phyloP scores from a whole-genome alignment of 1,284 basidiomycete genomes.

The Wallemia ichthyophaga region DNA sequence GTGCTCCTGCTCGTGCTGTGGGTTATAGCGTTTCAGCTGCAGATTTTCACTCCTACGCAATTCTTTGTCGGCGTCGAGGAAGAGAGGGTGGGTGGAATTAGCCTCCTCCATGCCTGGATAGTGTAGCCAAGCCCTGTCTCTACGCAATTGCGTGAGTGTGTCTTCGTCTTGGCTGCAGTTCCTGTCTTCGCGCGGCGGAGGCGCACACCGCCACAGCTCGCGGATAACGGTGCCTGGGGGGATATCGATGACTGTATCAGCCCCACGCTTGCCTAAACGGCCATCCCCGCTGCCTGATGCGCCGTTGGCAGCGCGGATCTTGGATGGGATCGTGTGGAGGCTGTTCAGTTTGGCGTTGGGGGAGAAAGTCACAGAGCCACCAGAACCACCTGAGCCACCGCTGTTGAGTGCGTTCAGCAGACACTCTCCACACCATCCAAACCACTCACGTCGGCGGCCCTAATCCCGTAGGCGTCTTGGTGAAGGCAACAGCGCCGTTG shows the following conservation, averaged over 20 bases:
- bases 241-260: slow-evolving; percentile 42
- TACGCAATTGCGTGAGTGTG: slow-evolving; percentile 26
- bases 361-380: slow-evolving; percentile 54
- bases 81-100: slow-evolving; percentile 32
- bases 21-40: slow-evolving; percentile 1
- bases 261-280: slow-evolving; percentile 43
- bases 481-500: slow-evolving; percentile 50
- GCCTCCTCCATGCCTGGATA: slow-evolving; percentile 35
- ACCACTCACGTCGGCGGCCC: neutral
- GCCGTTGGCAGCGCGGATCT: slow-evolving; percentile 35
- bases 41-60: slow-evolving; percentile 31
- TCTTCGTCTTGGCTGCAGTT: slow-evolving; percentile 25
- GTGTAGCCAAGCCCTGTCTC: slow-evolving; percentile 42
- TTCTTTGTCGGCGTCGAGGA: slow-evolving; percentile 37
- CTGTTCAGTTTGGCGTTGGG: slow-evolving; percentile 45
- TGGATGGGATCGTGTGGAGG: slow-evolving; percentile 36
- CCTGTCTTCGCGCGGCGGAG: slow-evolving; percentile 27
- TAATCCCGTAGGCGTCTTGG: slow-evolving; percentile 10
- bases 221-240: slow-evolving; percentile 66
- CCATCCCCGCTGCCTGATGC: slow-evolving; percentile 46
- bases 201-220: slow-evolving; percentile 34
- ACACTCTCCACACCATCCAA: neutral
- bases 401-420: slow-evolving; percentile 31
- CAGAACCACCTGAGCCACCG: slow-evolving; percentile 63
- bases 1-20: slow-evolving; percentile 26